Base-by-base conservation (phyloP, 768 basidiomycete species). In the Pleurotus eryngii region DNA sequence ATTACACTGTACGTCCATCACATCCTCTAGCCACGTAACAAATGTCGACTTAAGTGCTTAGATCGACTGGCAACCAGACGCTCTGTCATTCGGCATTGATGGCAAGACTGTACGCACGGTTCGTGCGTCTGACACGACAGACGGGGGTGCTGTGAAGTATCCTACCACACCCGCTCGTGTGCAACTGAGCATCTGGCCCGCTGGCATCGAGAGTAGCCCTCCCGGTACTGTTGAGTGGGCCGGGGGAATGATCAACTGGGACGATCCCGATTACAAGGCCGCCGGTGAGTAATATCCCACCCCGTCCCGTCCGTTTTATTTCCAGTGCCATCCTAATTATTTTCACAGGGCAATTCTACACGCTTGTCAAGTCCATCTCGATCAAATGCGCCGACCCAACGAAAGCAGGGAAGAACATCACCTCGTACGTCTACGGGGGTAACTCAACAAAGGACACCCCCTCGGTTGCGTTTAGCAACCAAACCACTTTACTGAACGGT, bases 181-280 rank as follows among this genome's bases (percentile, higher is more conserved):
- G 45, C 90, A 95, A 70, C 69, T 95, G 57, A 89, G 87, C 59
- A 62, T 94, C 54, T 94, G 92, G 91, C 87, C 91, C n/a, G 87
- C 88, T 5, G 92, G 92, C 30, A 85, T 90, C 64, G 57, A 75
- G 39, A 65, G 76, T 7, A 78, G 76, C 35, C 75, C 90, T 6
- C 70, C 74, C 49, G 92, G 92, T 22, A 92, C 89, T 6, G 72
- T 95, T 35, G 63, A 81, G 56, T 95, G 92, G 92, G 79, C 85
- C 14, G 90, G 89, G 60, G 92, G 86, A 43, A 78, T 90, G 82
- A 90, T 92, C 72, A 74, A 92, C 74, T 95, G 88, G 87, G 64
- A 75, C 17, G 84, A 93, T 67, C 82, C 89, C 30, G 92, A 94
- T 69, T 94, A 92, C 69, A 57, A 71, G 50, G 67, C 86, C 12